Evolutionary conservation across 495 filamentous ascomycete genomes (phyloP).

Genomic region (Daldinia caldariorum): DNA sequence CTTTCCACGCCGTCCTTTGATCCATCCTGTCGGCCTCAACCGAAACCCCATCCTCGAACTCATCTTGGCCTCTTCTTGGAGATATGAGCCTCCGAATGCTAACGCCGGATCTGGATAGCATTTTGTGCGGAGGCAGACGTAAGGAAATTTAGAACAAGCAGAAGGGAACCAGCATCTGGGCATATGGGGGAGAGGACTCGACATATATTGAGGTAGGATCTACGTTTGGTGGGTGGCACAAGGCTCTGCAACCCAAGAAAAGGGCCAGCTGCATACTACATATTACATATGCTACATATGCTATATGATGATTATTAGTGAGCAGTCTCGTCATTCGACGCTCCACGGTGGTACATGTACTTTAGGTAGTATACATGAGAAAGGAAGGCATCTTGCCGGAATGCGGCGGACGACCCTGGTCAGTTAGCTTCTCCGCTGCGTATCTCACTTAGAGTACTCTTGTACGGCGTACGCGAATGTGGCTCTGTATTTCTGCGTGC

Average conservation of each 20-base stretch:
- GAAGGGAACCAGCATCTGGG: slow-evolving; percentile 31
- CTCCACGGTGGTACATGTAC: slow-evolving; percentile 21
- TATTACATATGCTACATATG: slow-evolving; percentile 28
- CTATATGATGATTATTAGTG: slow-evolving; percentile 24
- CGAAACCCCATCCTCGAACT: slow-evolving; percentile 48
- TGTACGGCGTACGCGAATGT: slow-evolving; percentile 35
- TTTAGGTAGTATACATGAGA: slow-evolving; percentile 25
- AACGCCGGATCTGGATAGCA: slow-evolving; percentile 56
- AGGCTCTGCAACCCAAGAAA: slow-evolving; percentile 42
- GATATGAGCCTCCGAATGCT: slow-evolving; percentile 59
- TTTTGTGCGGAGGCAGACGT: slow-evolving; percentile 44
- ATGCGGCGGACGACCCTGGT: slow-evolving; percentile 38
- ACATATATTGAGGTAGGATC: slow-evolving; percentile 48
- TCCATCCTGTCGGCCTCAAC: slow-evolving; percentile 46
- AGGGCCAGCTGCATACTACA: slow-evolving; percentile 37
- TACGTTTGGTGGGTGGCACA: slow-evolving; percentile 42
- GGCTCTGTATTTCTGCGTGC: slow-evolving; percentile 41
- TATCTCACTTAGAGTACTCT: slow-evolving; percentile 21
- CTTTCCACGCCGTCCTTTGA: slow-evolving; percentile 39
- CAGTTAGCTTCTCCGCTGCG: slow-evolving; percentile 13
- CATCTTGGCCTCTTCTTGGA: slow-evolving; percentile 47
- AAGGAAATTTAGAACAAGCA: slow-evolving; percentile 42
- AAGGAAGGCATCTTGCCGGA: slow-evolving; percentile 34
- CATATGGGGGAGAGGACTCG: slow-evolving; percentile 43
- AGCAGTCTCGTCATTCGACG: slow-evolving; percentile 35